Base-by-base conservation (phyloP, 441 rosid genomes). In the Pelargonium cotyledonis region DNA sequence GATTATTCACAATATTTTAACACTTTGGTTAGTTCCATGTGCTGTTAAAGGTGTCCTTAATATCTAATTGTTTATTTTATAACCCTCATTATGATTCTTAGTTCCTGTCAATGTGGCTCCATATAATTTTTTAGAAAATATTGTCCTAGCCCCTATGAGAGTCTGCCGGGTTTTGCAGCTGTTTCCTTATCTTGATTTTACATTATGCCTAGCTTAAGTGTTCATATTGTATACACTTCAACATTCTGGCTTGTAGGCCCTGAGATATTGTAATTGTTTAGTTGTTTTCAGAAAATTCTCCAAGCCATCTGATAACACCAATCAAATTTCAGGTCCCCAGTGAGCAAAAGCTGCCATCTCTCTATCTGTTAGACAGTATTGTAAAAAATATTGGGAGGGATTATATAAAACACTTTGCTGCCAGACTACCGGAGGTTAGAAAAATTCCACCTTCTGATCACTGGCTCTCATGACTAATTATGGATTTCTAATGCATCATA, bases 351-450 rank as follows among this genome's bases (percentile, higher is more conserved):
- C 80, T 95, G 76, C 99, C 98, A 69, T 85, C 98, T 8, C 91
- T 95, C 76, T 95, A 95, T 88, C 90, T 95, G 66, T 80, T 95
- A 75, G 99, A 95, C 87, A 95, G 99, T 86, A 95, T 95, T 83
- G 98, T 95, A 68, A 95, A 95, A 89, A 95, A 95, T 76, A 90
- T 92, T 55, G 97, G 95, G 76, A 85, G 93, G 75, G 96, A 90
- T 80, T 95, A 95, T 81, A 90, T 90, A 71, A 95, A 85, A 79
- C 80, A 85, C 75, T 95, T 92, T 81, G 95, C 85, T 71, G 74
- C 84, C 68, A 86, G 80, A 80, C 85, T 92, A 66, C 90, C 90
- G 51, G 98, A 95, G 97, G 99, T 95, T 72, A 79, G 88, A 70
- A 68, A 15, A 0, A 1, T 49, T 49, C 10, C n/a, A 6, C 57